phyloP scores from a whole-genome alignment of 805 yeast species.

The Lipomyces yamanashiensis region DNA sequence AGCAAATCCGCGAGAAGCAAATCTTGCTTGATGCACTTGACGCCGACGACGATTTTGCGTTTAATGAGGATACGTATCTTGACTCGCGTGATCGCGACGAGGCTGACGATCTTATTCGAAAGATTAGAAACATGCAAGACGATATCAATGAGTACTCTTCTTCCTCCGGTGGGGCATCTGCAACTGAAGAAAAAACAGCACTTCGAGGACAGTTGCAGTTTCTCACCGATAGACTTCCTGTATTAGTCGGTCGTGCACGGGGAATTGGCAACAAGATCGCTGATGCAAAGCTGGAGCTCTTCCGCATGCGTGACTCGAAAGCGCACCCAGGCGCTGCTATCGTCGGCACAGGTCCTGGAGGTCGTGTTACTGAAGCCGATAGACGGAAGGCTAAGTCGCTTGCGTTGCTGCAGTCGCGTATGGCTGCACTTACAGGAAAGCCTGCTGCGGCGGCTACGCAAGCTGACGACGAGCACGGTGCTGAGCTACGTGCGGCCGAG shows the following conservation, averaged over 20 bases:
- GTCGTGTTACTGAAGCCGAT: slow-evolving; percentile 82
- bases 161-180: slow-evolving; percentile 37
- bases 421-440: slow-evolving; percentile 92
- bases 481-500: slow-evolving; percentile 50
- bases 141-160: slow-evolving; percentile 43
- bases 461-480: slow-evolving; percentile 57
- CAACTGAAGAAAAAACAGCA: slow-evolving; percentile 55
- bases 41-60: slow-evolving; percentile 55
- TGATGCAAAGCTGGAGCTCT: slow-evolving; percentile 65
- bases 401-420: slow-evolving; percentile 77
- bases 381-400: slow-evolving; percentile 78
- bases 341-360: slow-evolving; percentile 84
- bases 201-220: slow-evolving; percentile 61
- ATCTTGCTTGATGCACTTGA: slow-evolving; percentile 73
- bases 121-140: slow-evolving; percentile 55
- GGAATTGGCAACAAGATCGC: slow-evolving; percentile 71
- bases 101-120: slow-evolving; percentile 66
- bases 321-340: slow-evolving; percentile 69
- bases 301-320: slow-evolving; percentile 58
- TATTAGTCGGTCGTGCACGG: slow-evolving; percentile 65
- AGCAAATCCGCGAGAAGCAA: slow-evolving; percentile 70
- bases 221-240: slow-evolving; percentile 75
- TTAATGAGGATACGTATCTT: slow-evolving; percentile 46
- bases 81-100: slow-evolving; percentile 54
- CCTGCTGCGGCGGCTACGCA: slow-evolving; percentile 50